Evolutionary conservation across 2,329 filamentous ascomycete species (phyloP), one percentile per base, ranked within the genome.

Genomic region (Westerdykella sp.): DNA sequence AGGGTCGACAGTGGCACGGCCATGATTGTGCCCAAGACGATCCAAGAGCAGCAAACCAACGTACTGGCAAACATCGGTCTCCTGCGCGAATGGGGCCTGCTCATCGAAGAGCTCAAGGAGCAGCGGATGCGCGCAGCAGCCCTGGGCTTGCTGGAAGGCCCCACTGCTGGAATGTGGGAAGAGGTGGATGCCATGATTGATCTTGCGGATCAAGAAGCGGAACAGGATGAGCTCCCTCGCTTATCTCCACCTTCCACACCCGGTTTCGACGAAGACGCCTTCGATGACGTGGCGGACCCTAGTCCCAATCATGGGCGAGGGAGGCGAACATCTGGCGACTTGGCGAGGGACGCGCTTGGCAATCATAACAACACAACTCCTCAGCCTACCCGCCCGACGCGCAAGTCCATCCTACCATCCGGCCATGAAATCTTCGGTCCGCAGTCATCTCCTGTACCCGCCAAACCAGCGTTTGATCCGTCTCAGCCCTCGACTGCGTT

Each of bases 181-280:
- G 86, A 93, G 62, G 87, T 88, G 1, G 85, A 93, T 62, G 86
- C 85, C 12, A 90, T 94, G 67, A 93, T 94, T 60, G 84, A 86
- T 28, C 71, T 94, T n/a, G 87, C 87, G 37, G 81, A 81, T 37
- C 73, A 83, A 49, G 79, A 83, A 53, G 77, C 78, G 37, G 78
- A 81, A 41, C 77, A 81, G 21, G 77, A 80, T 45, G 69, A 74
- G 15, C 69, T 71, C 16, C 72, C 73, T 28, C 72, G 73, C 32
- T 66, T 71, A 30, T 79, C 77, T 6, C 63, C 66, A 28, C 77
- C 77, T 6, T 81, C 78, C 1, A 73, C 73, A 12, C 76, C 79
- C 3, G 75, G 73, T 9, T 77, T 78, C 53, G 78, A 80, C 53
- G 75, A 77, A 49, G 74, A 76, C 53, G 74, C 73, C 39, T 80